These are phyloP conservation scores for Conticribra weissflogii DNA, from an alignment of 108 stramenopile genomes.

Conservation along the genomic window DNA sequence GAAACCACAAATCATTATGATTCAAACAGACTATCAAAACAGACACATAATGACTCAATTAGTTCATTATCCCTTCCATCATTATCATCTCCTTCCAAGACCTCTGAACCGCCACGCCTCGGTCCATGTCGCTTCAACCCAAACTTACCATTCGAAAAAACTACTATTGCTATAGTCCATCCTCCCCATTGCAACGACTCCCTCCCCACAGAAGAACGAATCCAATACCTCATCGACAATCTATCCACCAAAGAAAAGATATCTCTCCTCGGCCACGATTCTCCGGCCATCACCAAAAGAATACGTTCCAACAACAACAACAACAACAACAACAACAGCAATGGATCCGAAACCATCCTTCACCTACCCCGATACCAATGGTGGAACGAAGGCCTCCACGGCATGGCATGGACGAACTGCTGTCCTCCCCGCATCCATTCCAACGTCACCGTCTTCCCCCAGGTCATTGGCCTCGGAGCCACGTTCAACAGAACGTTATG, in stretches of 20 bases:
- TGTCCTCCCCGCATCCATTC: conserved; percentile 19
- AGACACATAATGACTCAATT: too few relatives aligned
- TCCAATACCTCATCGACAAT: conserved; percentile 38
- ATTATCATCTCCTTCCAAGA: too few relatives aligned
- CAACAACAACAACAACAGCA: too few relatives aligned
- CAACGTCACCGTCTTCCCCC: conserved; percentile 58
- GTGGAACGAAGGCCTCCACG: conserved; percentile 70
- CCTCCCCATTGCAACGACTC: conserved; percentile 45
- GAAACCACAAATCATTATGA: too few relatives aligned
- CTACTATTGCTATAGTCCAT: too few relatives aligned
- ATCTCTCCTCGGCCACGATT: conserved; percentile 44
- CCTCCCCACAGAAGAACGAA: conserved; percentile 29
- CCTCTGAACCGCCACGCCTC: too few relatives aligned
- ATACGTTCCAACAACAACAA: too few relatives aligned
- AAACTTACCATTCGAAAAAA: too few relatives aligned
- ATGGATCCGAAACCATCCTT: too few relatives aligned
- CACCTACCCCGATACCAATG: conserved; percentile 50
- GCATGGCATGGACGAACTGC: conserved; percentile 36
- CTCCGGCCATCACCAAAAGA: conserved; percentile 25
- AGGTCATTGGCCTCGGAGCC: conserved; percentile 49
- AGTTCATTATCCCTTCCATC: too few relatives aligned
- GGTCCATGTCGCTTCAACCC: too few relatives aligned
- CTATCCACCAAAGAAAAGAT: conserved; percentile 41
- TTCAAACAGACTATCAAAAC: too few relatives aligned
- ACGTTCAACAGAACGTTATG: conserved; percentile 64